Conservation (phyloP, 2,329 filamentous ascomycete genomes). For the Cercospora janseana region DNA sequence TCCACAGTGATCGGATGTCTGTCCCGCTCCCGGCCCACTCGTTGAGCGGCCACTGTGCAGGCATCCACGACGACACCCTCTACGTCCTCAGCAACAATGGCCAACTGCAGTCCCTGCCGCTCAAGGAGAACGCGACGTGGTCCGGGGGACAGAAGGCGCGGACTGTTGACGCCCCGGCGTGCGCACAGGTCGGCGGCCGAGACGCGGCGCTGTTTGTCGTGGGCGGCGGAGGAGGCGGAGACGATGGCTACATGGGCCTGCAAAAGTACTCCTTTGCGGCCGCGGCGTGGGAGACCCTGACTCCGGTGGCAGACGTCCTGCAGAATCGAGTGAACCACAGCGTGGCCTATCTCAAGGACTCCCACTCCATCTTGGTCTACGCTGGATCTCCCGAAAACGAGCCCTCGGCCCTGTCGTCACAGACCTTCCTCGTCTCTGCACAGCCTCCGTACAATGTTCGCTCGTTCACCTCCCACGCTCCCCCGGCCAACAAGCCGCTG, state of each 20-base stretch:
- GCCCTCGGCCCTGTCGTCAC: slow-evolving; percentile 57
- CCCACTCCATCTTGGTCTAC: slow-evolving; percentile 74
- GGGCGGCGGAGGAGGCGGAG: slow-evolving; percentile 64
- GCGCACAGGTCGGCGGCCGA: slow-evolving; percentile 65
- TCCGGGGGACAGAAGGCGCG: slow-evolving; percentile 62
- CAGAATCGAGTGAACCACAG: slow-evolving; percentile 72
- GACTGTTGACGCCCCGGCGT: slow-evolving; percentile 71
- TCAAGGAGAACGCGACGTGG: slow-evolving; percentile 73
- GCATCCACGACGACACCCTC: slow-evolving; percentile 75
- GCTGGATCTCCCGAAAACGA: slow-evolving; percentile 67
- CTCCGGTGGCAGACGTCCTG: slow-evolving; percentile 52
- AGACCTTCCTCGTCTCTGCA: slow-evolving; percentile 73
- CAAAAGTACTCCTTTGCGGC: slow-evolving; percentile 64
- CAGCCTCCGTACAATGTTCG: slow-evolving; percentile 62
- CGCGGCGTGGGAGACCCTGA: slow-evolving; percentile 59
- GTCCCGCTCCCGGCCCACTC: slow-evolving; percentile 67
- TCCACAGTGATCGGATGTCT: slow-evolving; percentile 55
- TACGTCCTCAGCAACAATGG: slow-evolving; percentile 74
- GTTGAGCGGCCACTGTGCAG: slow-evolving; percentile 76
- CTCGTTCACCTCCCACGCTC: slow-evolving; percentile 59
- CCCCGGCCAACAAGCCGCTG: slow-evolving; percentile 66
- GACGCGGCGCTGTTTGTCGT: slow-evolving; percentile 75
- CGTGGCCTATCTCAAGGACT: slow-evolving; percentile 68
- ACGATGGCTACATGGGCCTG: slow-evolving; percentile 67
- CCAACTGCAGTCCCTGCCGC: slow-evolving; percentile 68